These are phyloP conservation scores for Datura wrightii DNA, from an alignment of 257 asterid genomes.

Conservation along the genomic window DNA sequence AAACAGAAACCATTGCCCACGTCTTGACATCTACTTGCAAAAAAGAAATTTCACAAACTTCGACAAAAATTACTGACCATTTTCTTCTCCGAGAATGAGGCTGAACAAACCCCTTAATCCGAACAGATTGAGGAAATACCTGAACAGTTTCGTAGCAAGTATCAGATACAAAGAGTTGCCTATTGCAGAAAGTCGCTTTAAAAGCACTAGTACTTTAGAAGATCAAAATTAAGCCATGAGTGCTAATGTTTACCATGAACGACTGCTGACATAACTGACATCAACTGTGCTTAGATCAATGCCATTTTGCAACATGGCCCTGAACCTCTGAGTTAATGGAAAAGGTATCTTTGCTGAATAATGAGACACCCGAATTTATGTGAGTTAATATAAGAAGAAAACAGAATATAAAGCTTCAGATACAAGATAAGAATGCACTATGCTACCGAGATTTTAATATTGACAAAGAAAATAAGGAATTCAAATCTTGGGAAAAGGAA, in stretches of 20 bases:
- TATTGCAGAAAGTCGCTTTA: not conserved
- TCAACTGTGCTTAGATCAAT: conserved; percentile 93
- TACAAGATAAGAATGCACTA: not conserved
- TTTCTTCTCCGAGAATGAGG: conserved; percentile 94
- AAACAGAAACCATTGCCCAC: not conserved
- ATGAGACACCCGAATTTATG: conserved; percentile 32
- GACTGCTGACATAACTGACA: conserved; percentile 97
- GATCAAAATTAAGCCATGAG: not conserved
- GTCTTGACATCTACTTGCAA: not conserved
- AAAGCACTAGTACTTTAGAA: not conserved
- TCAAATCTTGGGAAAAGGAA: conserved; percentile 30
- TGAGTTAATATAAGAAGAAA: not conserved
- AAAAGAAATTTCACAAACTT: not conserved
- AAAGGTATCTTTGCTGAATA: conserved; percentile 89
- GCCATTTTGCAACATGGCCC: conserved; percentile 93
- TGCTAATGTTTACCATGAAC: conserved; percentile 69
- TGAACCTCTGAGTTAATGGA: conserved; percentile 93
- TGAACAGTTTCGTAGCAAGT: conserved; percentile 33
- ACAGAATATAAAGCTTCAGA: not conserved
- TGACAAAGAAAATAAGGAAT: conserved; percentile 28
- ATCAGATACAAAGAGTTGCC: not conserved
- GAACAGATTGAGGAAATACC: conserved; percentile 92
- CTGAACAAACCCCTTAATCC: conserved; percentile 93
- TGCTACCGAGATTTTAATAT: not conserved
- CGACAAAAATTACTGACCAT: conserved; percentile 56